Base-by-base conservation (phyloP, 1,139 yeast genomes). In the Tardiomyces blankii region DNA sequence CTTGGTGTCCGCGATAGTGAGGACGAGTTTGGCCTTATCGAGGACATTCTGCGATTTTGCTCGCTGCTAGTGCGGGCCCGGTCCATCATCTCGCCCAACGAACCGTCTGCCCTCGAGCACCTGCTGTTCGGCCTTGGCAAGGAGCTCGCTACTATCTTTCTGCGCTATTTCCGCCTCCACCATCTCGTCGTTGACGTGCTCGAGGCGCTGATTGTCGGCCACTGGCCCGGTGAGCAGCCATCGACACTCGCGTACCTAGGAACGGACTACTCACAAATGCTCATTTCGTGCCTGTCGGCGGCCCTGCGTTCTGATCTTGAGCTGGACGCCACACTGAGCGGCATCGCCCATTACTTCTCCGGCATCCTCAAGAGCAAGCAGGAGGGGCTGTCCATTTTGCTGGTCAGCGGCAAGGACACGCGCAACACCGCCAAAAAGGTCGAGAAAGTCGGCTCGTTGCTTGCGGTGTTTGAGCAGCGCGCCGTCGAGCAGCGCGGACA, bases 201-300 rank as follows among this genome's bases (percentile, higher is more conserved):
- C 38, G 75, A 83, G 2, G 69, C 78, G 2, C 64, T 88, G 42
- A 79, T 87, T 0, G 70, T 71, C 30, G 84, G 81, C 0, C 65
- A 69, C 11, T 81, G 91, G 83, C 69, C 70, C 7, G 54, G 51
- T 12, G 73, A 74, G 23, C 76, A 78, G 38, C 95, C 95, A 2
- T 86, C 95, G 1, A 66, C 91, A 46, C 68, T 89, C 40, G 85
- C 96, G 0, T 88, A 86, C 60, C 66, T 89, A 45, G 94, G 95
- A 2, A 71, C 75, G 18, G 69, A 72, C 21, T 73, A 76, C 52
- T 75, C 96, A 0, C 75, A 73, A 41, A 66, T 77, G 9, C 69
- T 91, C 38, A 68, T 84, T 16, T 69, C 73, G 18, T 73, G 81
- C 1, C 62, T 89, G 40, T 73, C 78, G 0, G 58, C 72, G 1